These are phyloP conservation scores for Ceratobasidium sp. DNA, from an alignment of 1,284 basidiomycete genomes.

Conservation along the genomic window DNA sequence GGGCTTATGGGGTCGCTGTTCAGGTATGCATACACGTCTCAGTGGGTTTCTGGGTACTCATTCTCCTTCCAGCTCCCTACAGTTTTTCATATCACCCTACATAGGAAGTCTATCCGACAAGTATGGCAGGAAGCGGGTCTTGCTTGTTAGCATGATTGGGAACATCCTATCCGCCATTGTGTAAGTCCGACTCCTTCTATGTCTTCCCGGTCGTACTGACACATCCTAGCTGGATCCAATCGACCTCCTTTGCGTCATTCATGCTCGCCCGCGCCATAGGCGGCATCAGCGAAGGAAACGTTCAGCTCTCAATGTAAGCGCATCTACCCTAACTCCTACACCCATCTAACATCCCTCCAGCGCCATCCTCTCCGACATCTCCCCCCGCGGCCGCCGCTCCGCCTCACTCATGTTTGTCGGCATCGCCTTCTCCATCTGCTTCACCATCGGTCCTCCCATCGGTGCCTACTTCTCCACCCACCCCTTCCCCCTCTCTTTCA, in stretches of 20 bases:
- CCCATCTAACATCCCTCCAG: conserved; percentile 58
- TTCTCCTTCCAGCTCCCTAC: conserved; percentile 73
- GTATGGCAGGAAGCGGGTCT: conserved; percentile 84
- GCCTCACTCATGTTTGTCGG: conserved; percentile 91
- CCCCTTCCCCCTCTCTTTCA: conserved; percentile 61
- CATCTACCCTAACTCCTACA: not conserved
- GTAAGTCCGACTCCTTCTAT: conserved; percentile 62
- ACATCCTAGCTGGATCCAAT: conserved; percentile 80
- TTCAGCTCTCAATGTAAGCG: conserved; percentile 61
- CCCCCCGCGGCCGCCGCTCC: conserved; percentile 79
- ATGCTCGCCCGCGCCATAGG: conserved; percentile 90
- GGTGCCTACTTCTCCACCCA: conserved; percentile 83
- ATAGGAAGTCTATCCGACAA: conserved; percentile 87
- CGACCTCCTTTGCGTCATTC: conserved; percentile 88
- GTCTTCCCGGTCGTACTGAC: conserved; percentile 21
- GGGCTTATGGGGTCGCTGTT: conserved; percentile 91
- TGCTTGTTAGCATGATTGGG: conserved; percentile 89
- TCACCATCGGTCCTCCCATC: conserved; percentile 86
- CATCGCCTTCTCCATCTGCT: conserved; percentile 93
- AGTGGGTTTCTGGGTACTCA: not conserved
- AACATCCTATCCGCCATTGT: conserved; percentile 87
- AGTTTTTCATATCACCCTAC: conserved; percentile 86
- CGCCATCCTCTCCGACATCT: conserved; percentile 91
- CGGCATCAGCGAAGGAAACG: conserved; percentile 84
- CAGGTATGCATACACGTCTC: conserved; percentile 69